These are phyloP conservation scores for Pterula multifida DNA, from an alignment of 1,284 basidiomycete species.

Conservation along the genomic window DNA sequence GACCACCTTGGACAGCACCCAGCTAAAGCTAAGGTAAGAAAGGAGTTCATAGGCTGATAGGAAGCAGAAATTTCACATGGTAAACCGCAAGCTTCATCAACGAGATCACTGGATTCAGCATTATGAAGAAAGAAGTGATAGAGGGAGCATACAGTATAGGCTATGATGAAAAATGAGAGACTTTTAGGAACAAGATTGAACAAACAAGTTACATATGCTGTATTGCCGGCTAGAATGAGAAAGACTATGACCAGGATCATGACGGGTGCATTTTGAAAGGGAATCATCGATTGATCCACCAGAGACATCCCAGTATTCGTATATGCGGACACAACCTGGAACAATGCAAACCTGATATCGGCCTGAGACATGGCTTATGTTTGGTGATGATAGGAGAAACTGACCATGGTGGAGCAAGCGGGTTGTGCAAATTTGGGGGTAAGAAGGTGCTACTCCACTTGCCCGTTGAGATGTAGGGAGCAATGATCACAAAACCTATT, in stretches of 20 bases:
- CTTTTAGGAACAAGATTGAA: slow-evolving; percentile 1
- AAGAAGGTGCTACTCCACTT: slow-evolving; percentile 35
- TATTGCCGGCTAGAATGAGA: slow-evolving; percentile 82
- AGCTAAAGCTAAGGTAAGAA: background rate
- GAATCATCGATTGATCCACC: slow-evolving; percentile 83
- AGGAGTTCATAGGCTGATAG: background rate
- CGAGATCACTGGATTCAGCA: background rate
- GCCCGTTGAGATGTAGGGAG: slow-evolving; percentile 57
- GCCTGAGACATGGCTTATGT: too few relatives aligned
- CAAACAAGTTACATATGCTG: slow-evolving; percentile 63
- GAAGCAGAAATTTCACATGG: slow-evolving; percentile 34
- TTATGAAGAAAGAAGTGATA: background rate
- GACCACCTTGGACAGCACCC: slow-evolving; percentile 35
- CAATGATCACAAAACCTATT: slow-evolving; percentile 58
- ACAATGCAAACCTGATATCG: slow-evolving; percentile 84
- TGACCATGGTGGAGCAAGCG: slow-evolving; percentile 51
- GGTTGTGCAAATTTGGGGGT: slow-evolving; percentile 38
- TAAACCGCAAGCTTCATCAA: slow-evolving; percentile 40
- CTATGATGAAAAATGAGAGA: slow-evolving; percentile 21
- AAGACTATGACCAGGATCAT: slow-evolving; percentile 60
- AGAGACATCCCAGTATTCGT: slow-evolving; percentile 86
- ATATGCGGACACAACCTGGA: slow-evolving; percentile 80
- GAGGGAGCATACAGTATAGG: slow-evolving; percentile 55
- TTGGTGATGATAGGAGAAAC: slow-evolving; percentile 7
- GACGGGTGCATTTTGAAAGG: slow-evolving; percentile 78